A percentile compares a stretch with the other conserved stretches of the same genome.
Evolutionary conservation across 164 flowering plant genomes (phyloP).

Genomic region (Vitis rupestris): DNA sequence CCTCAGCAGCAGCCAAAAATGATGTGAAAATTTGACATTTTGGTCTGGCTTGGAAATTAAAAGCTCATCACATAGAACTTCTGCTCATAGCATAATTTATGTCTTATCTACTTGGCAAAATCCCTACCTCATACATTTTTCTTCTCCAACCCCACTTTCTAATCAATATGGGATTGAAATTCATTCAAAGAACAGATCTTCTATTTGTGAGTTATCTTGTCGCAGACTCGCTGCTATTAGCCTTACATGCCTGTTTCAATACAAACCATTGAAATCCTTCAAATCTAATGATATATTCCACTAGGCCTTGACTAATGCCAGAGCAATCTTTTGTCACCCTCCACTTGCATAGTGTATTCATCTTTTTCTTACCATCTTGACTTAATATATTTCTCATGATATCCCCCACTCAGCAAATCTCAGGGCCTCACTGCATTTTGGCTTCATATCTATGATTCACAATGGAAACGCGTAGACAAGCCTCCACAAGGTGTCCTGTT

Average conservation of each 20-base stretch:
- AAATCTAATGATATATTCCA: constrained; percentile 15
- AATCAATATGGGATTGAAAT: neutral
- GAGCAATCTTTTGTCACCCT: constrained; percentile 19
- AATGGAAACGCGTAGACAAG: constrained; percentile 3
- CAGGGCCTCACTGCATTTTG: neutral
- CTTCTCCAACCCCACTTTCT: neutral
- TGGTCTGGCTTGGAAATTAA: too few species aligned
- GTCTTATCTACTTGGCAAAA: neutral
- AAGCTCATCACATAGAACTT: too few species aligned
- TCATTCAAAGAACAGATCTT: neutral
- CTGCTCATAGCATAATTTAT: neutral
- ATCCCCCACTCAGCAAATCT: neutral
- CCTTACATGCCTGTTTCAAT: neutral
- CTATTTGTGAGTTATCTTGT: neutral
- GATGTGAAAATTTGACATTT: too few species aligned
- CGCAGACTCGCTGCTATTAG: neutral
- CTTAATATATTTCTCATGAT: constrained; percentile 9
- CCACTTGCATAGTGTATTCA: constrained; percentile 20
- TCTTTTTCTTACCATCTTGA: constrained; percentile 9
- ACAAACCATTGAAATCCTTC: neutral
- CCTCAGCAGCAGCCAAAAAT: too few species aligned
- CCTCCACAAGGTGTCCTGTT: constrained; percentile 12
- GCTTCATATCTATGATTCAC: constrained; percentile 12
- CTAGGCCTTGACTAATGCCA: constrained; percentile 10
- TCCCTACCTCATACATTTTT: neutral